These are phyloP conservation scores for Petunia axillaris DNA, from an alignment of 257 asterid genomes.

Conservation along the genomic window DNA sequence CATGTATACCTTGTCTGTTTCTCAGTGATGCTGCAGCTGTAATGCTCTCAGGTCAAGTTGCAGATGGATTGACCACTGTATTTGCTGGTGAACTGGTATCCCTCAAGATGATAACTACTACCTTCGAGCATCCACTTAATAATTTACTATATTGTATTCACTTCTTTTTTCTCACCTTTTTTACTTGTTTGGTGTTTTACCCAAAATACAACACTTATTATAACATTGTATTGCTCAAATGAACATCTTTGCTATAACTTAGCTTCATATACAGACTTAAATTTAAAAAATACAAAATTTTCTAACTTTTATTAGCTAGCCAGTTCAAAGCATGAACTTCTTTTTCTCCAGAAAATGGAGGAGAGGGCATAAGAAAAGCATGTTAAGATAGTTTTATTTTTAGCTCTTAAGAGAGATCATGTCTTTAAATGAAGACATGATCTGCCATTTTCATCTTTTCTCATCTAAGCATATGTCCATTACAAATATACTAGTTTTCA, in stretches of 20 bases:
- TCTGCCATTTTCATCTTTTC: conserved; percentile 18
- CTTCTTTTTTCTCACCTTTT: neutral
- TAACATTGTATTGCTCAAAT: neutral
- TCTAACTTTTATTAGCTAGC: neutral
- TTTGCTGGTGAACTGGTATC: conserved; percentile 93
- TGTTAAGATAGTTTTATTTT: neutral
- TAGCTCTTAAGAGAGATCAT: neutral
- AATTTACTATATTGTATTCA: neutral
- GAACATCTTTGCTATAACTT: neutral
- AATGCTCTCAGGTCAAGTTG: conserved; percentile 94
- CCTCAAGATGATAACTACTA: conserved; percentile 16
- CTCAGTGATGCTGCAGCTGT: conserved; percentile 83
- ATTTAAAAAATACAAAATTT: neutral
- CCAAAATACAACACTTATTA: neutral
- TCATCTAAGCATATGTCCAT: neutral
- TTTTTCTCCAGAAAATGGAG: neutral
- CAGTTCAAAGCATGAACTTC: neutral
- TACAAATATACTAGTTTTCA: neutral
- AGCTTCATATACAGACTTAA: neutral
- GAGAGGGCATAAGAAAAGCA: conserved; percentile 1
- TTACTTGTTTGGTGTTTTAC: no score
- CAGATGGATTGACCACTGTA: conserved; percentile 83
- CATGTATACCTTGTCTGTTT: conserved; percentile 35
- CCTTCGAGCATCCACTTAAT: neutral
- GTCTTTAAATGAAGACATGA: conserved; percentile 1